A percentile compares a stretch with the other conserved stretches of the same genome.
phyloP scores from a whole-genome alignment of 768 basidiomycete species.

The Chalciporus pseudorubinellus region DNA sequence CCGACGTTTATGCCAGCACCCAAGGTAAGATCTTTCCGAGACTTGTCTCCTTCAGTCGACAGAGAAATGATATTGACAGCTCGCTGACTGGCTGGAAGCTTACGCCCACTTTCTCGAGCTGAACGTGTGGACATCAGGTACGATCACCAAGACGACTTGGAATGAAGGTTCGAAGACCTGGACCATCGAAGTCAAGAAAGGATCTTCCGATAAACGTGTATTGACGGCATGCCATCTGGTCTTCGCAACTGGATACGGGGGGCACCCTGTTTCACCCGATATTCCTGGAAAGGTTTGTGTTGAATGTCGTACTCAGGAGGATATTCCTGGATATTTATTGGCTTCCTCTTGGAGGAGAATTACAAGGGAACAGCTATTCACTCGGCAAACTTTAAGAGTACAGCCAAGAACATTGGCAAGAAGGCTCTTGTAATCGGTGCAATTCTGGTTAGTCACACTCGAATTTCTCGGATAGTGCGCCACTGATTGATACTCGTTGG shows the following conservation, averaged over 20 bases:
- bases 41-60: neutral
- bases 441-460: conserved; percentile 45
- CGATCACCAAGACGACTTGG: conserved; percentile 33
- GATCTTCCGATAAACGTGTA: conserved; percentile 28
- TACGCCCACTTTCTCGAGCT: conserved; percentile 56
- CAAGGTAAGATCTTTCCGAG: conserved; percentile 33
- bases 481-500: neutral
- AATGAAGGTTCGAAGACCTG: conserved; percentile 37
- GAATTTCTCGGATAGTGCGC: neutral
- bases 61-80: conserved; percentile 21
- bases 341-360: conserved; percentile 28
- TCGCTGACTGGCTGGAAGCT: conserved; percentile 58
- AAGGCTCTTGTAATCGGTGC: conserved; percentile 60
- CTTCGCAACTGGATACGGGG: conserved; percentile 49
- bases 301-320: neutral
- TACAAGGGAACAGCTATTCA: conserved; percentile 51
- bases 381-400: conserved; percentile 46
- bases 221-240: conserved; percentile 48
- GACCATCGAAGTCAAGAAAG: conserved; percentile 38
- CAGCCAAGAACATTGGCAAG: conserved; percentile 49
- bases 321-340: neutral
- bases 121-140: conserved; percentile 54
- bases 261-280: conserved; percentile 39
- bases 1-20: conserved; percentile 46
- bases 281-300: conserved; percentile 20